Base-by-base conservation (phyloP, 2,329 filamentous ascomycete genomes). In the Claviceps spartinae region DNA sequence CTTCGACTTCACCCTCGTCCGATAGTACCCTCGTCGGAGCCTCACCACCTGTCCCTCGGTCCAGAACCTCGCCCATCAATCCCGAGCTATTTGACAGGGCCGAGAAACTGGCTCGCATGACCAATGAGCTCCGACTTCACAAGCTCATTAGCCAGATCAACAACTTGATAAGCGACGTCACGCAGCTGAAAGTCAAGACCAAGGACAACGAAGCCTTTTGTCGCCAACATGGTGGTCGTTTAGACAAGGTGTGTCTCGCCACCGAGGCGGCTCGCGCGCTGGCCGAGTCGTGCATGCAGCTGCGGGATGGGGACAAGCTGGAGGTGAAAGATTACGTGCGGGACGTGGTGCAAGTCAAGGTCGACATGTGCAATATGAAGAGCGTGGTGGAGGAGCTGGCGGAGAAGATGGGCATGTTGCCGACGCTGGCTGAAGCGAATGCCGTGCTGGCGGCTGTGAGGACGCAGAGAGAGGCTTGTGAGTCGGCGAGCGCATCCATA, bases 31-130 rank as follows among this genome's bases (percentile, higher is more conserved):
- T 46, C 20, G 40, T 45, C 14, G 24, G 36, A 8, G 43, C 48
- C 24, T 45, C 54, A n/a, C 34, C 36, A 48, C 26, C 51, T 41
- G n/a, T 42, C 24, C 16, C 47, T 47, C 16, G 18, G 22, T 49
- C 47, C 38, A 42, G 40, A 34, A 26, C n/a, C 47, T 24, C 38
- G 8, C 18, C 42, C 26, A 30, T 47, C 41, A 22, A 45, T n/a
- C 38, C 38, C 16, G 40, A 48, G 34, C 51, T 65, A 7, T 43
- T 61, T 30, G 54, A 54, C 9, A 60, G 62, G 30, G 65, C 67
- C 41, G 62, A 67, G 3, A 61, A 63, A 36, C 59, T 69, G n/a
- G 63, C 67, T 5, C 59, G 55, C 43, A 68, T 69, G 63, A 68
- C 63, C 5, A 56, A 64, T n/a, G 67, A 69, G 56, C 62, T 69